These are phyloP conservation scores for Agrostemma githago DNA, from an alignment of 148 eudicot genomes.

Conservation along the genomic window DNA sequence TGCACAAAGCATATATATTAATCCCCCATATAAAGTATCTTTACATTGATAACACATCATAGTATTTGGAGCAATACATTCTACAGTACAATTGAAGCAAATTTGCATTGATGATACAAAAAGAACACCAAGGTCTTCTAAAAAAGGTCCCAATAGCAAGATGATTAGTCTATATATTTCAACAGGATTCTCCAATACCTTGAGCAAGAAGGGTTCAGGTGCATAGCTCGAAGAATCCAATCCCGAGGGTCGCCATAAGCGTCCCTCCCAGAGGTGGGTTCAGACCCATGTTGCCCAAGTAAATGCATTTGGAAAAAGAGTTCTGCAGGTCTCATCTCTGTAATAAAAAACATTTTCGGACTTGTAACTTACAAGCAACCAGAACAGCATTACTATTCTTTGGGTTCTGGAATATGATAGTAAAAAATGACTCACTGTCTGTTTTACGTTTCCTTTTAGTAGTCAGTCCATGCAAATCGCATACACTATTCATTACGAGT, in stretches of 20 bases:
- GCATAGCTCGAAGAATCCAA: conserved; percentile 77
- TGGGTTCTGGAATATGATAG: too few species aligned
- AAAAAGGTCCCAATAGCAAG: not conserved
- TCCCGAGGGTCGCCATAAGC: conserved; percentile 33
- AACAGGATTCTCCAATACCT: conserved; percentile 73
- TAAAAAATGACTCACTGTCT: too few species aligned
- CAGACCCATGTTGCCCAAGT: conserved; percentile 41
- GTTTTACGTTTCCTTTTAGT: too few species aligned
- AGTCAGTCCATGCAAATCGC: too few species aligned
- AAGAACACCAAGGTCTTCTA: not conserved
- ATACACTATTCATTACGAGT: too few species aligned
- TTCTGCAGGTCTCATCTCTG: conserved; percentile 75
- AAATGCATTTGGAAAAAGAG: conserved; percentile 81
- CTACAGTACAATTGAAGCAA: not conserved
- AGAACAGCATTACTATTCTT: too few species aligned
- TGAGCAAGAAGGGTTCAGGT: conserved; percentile 69
- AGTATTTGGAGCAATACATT: not conserved
- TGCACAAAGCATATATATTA: not conserved
- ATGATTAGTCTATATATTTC: conserved; percentile 31
- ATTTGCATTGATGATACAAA: not conserved
- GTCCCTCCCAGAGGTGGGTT: conserved; percentile 28
- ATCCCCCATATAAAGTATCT: not conserved
- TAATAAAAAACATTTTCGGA: conserved; percentile 8
- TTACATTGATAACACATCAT: conserved; percentile 4
- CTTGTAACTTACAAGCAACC: not conserved